Percentiles rank a stretch among this genome's conserved stretches.
Conservation (phyloP, 495 filamentous ascomycete genomes). For the Hypoxylon lienhwacheense region DNA sequence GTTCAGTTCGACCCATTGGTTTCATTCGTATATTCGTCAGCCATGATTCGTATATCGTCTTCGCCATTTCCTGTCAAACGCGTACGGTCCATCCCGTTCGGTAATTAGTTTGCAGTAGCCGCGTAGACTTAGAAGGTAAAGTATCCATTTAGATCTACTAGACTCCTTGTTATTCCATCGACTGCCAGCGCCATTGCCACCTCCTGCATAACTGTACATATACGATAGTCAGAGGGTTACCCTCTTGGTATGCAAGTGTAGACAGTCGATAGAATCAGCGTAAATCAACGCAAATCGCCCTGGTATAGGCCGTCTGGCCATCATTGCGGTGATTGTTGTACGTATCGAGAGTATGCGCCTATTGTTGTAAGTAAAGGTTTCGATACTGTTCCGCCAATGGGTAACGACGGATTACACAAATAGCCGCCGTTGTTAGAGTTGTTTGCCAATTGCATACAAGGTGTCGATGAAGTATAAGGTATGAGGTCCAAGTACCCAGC, state of each 20-base stretch:
- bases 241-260: background rate
- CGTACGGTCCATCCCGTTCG: slow-evolving; percentile 12
- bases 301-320: background rate
- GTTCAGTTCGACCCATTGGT: slow-evolving; percentile 13
- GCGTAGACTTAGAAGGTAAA: slow-evolving; percentile 5
- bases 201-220: background rate
- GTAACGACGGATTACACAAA: background rate
- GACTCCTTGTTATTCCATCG: slow-evolving; percentile 1
- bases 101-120: slow-evolving; percentile 8
- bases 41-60: slow-evolving; percentile 34
- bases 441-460: slow-evolving; percentile 4
- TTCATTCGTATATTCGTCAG: slow-evolving; percentile 32
- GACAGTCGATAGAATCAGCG: background rate
- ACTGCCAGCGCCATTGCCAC: background rate
- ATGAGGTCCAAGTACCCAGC: slow-evolving; percentile 8
- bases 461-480: too few species aligned
- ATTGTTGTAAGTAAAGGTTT: background rate
- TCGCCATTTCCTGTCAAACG: slow-evolving; percentile 10
- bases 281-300: background rate
- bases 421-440: background rate
- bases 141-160: slow-evolving; percentile 8
- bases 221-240: background rate
- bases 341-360: background rate
- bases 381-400: background rate
- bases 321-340: background rate